A percentile compares a stretch with the other conserved stretches of the same genome.
These are phyloP conservation scores for Priceomyces haplophilus DNA, from an alignment of 805 yeast genomes.

Conservation along the genomic window DNA sequence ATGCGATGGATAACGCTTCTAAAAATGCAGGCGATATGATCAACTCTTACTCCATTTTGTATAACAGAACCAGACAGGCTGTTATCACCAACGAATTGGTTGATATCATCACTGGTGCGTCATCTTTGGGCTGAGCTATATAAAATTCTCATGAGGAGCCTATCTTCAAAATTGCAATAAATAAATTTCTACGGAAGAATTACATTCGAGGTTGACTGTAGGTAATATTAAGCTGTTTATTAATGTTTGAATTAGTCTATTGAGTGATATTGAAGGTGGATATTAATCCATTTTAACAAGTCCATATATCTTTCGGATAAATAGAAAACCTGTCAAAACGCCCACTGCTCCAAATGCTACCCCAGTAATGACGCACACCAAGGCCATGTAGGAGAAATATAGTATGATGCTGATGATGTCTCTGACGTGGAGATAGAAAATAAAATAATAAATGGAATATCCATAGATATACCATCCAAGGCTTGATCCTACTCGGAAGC, in stretches of 20 bases:
- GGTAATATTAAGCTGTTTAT: conserved; percentile 3
- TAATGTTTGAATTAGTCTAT: conserved; percentile 2
- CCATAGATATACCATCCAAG: conserved; percentile 67
- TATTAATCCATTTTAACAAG: conserved; percentile 53
- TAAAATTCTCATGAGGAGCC: not conserved
- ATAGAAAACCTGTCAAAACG: conserved; percentile 60
- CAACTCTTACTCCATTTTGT: conserved; percentile 89
- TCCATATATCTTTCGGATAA: conserved; percentile 60
- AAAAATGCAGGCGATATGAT: conserved; percentile 99
- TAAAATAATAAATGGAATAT: conserved; percentile 66
- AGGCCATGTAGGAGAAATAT: conserved; percentile 68
- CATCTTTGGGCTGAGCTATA: conserved; percentile 75
- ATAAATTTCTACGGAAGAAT: not conserved
- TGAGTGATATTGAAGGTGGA: not conserved
- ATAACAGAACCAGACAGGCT: conserved; percentile 99
- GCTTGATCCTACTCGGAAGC: conserved; percentile 66
- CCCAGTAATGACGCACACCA: conserved; percentile 61
- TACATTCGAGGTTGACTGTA: not conserved
- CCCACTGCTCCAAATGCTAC: conserved; percentile 76
- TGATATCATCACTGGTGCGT: conserved; percentile 99
- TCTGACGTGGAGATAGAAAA: conserved; percentile 53
- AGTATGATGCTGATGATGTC: conserved; percentile 66
- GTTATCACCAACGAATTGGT: conserved; percentile 99
- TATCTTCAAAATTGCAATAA: not conserved
- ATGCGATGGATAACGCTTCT: conserved; percentile 99